These are phyloP conservation scores for Beauveria rudraprayagi DNA, from an alignment of 2,329 filamentous ascomycete genomes.

Conservation along the genomic window DNA sequence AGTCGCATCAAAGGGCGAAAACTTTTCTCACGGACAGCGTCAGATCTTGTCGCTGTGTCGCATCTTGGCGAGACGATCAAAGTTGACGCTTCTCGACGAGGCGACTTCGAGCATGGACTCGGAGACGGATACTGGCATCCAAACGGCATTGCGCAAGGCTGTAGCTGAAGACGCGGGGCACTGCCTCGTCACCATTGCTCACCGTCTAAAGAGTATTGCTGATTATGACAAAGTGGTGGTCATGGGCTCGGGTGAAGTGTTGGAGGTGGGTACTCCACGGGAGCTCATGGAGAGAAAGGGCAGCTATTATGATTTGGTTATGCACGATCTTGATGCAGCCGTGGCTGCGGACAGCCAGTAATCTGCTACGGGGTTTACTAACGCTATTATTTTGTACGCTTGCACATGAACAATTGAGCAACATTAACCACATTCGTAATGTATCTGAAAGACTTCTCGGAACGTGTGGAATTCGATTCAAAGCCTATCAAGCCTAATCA, in stretches of 20 bases:
- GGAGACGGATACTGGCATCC: slow-evolving; percentile 47
- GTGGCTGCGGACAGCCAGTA: neutral
- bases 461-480: no score
- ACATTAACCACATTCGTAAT: no score
- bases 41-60: slow-evolving; percentile 51
- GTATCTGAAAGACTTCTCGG: no score
- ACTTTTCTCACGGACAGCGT: slow-evolving; percentile 50
- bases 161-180: slow-evolving; percentile 32
- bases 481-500: no score
- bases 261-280: slow-evolving; percentile 44
- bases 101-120: slow-evolving; percentile 53
- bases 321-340: slow-evolving; percentile 39
- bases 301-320: slow-evolving; percentile 47
- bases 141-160: slow-evolving; percentile 42
- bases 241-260: slow-evolving; percentile 43
- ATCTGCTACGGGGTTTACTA: neutral
- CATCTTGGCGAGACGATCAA: slow-evolving; percentile 45
- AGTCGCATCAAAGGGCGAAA: slow-evolving; percentile 45
- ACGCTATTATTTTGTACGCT: no score
- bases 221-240: slow-evolving; percentile 53
- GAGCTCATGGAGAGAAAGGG: slow-evolving; percentile 38
- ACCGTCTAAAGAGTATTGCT: slow-evolving; percentile 49
- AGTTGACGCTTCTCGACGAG: slow-evolving; percentile 49
- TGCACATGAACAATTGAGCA: no score
- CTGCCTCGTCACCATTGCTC: slow-evolving; percentile 50